Base-by-base conservation (phyloP, 2,329 filamentous ascomycete species). In the Pseudocercospora macadamiae region DNA sequence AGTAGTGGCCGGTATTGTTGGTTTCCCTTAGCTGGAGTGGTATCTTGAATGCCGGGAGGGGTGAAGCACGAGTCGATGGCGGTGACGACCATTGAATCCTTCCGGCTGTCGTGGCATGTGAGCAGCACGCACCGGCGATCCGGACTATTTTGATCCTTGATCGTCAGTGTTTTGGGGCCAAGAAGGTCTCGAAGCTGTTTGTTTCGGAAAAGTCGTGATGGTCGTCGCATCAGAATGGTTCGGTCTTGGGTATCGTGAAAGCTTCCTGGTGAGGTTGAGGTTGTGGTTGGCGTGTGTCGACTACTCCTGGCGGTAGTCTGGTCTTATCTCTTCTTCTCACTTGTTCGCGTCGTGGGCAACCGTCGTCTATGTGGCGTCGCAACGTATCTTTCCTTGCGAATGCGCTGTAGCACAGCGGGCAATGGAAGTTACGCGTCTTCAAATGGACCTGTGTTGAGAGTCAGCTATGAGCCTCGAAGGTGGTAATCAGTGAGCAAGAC, bases 381-480 rank as follows among this genome's bases (percentile, higher is more conserved):
- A 95, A 79, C 1, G 90, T 95, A 69, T 96, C 91, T 72, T 91
- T 92, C 44, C 91, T 83, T 23, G 89, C 87, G 77, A 96, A 96
- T 39, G 83, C 80, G 54, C 85, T 82, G 28, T 83, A 82, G 70
- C 91, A 96, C 60, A 86, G 86, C 60, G 86, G 82, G 70, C 91
- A 96, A 59, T 80, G 80, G 73, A 87, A 86, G 65, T 87, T 87
- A 55, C 86, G 84, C 63, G 87, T 81, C 74, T 90, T 91, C 71
- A 87, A 80, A 71, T 96, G 91, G 9, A 95, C 89, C 77, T 84
- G 69, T 6, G 21, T 39, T 7, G 19, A 18, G n/a, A n/a, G 44
- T 67, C 56, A 68, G 62, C 55, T 7, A 5, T 34, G 14, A 10
- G 7, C 26, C 26, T 26, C 36, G 32, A 19, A 18, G 47, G 23